phyloP scores from a whole-genome alignment of 305 asterid genomes.

The Solanum hybrid region DNA sequence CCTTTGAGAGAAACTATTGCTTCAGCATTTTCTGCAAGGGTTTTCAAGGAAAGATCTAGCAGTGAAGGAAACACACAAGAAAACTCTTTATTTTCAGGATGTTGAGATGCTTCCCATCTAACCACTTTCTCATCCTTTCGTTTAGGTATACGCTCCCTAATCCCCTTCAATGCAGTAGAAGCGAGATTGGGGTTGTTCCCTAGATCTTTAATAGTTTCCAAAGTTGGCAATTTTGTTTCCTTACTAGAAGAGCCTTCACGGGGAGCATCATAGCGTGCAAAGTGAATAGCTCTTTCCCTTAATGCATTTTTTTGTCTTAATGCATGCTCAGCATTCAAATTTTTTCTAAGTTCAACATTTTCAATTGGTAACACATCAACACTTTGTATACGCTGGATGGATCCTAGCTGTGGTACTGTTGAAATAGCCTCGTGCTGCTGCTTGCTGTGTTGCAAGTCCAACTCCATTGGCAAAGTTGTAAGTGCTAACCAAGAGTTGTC shows the following conservation, averaged over 20 bases:
- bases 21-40: constrained; percentile 52
- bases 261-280: constrained; percentile 31
- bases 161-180: constrained; percentile 40
- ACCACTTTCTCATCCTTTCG: constrained; percentile 23
- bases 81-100: constrained; percentile 4
- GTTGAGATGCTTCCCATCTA: constrained; percentile 39
- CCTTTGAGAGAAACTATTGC: constrained; percentile 50
- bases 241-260: constrained; percentile 18
- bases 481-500: constrained; percentile 42
- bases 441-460: constrained; percentile 15
- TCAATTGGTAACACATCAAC: not conserved
- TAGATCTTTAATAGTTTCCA: constrained; percentile 22
- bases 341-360: not conserved
- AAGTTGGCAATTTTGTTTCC: constrained; percentile 21
- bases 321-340: constrained; percentile 6
- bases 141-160: constrained; percentile 29
- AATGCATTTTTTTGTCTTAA: not conserved
- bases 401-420: not conserved
- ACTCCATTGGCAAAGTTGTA: constrained; percentile 8
- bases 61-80: constrained; percentile 39
- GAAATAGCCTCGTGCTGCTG: not conserved
- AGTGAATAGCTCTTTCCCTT: constrained; percentile 16
- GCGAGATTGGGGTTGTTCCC: constrained; percentile 45
- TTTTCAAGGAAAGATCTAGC: constrained; percentile 49
- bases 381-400: constrained; percentile 2